These are phyloP conservation scores for Kluyveromyces dobzhanskii DNA, from an alignment of 805 yeast genomes.

Conservation along the genomic window DNA sequence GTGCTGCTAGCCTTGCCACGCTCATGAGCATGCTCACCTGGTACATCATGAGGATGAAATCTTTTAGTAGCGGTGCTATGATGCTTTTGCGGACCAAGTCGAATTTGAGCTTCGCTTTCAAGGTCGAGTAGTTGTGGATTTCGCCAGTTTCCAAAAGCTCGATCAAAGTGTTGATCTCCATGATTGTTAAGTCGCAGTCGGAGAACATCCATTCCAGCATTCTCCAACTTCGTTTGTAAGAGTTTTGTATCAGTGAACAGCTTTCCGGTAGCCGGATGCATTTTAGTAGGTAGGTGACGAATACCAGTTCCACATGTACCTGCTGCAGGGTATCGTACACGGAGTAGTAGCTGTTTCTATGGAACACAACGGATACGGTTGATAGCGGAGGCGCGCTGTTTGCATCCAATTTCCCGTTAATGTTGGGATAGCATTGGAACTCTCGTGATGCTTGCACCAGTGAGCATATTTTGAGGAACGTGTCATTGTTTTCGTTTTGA, in stretches of 20 bases:
- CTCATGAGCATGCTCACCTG: constrained; percentile 8
- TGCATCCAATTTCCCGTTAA: constrained; percentile 8
- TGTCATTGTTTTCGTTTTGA: constrained; percentile 11
- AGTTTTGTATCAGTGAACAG: constrained; percentile 6
- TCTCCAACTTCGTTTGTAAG: constrained; percentile 6
- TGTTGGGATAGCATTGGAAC: constrained; percentile 14
- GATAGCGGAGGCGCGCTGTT: constrained; percentile 6
- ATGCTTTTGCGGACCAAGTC: constrained; percentile 6
- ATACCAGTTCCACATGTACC: constrained; percentile 30
- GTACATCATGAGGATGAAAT: constrained; percentile 12
- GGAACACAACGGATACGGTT: constrained; percentile 15
- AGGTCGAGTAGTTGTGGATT: constrained; percentile 4
- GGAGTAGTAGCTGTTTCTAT: constrained; percentile 12
- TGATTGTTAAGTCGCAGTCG: not conserved
- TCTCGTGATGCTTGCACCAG: constrained; percentile 23
- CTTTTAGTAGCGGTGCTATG: constrained; percentile 5
- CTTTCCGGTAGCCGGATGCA: constrained; percentile 1
- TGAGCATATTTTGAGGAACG: constrained; percentile 16
- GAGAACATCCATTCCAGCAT: constrained; percentile 7
- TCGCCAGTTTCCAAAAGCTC: constrained; percentile 6
- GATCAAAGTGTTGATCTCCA: constrained; percentile 2
- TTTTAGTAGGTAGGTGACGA: constrained; percentile 8
- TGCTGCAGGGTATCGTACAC: constrained; percentile 26
- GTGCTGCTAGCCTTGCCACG: constrained; percentile 3
- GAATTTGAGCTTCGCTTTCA: not conserved